Base-by-base conservation (phyloP, 164 flowering plant species). In the Stephania cephalantha region DNA sequence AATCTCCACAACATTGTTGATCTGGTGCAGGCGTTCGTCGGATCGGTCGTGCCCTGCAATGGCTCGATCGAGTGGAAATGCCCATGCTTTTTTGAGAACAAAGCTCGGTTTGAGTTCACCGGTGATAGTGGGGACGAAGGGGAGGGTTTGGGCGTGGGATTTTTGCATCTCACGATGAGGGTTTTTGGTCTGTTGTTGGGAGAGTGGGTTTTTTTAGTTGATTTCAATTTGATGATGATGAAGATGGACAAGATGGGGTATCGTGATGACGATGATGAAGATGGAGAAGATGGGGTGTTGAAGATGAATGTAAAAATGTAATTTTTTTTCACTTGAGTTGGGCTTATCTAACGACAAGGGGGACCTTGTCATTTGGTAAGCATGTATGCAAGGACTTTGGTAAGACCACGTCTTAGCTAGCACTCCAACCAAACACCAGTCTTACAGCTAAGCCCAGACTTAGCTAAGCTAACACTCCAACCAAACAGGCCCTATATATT, bases 1-100 rank as follows among this genome's bases (percentile, higher is more conserved):
- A 91, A 78, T 70, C 50, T 96, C 20, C 97, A 92, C 84, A 87
- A 87, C 58, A 94, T 97, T 20, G 92, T 92, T 66, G 98, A 93
- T 84, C 83, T 96, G 81, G 58, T 94, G 82, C 99, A 98, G 13
- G 69, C 81, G 55, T 96, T 83, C 73, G 90, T 96, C 18, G 99
- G 97, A 1, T 86, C 98, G 7, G 88, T 94, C 63, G 29, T 89
- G n/a, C 97, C 98, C 0, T 46, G 74, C 45, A 90, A 86, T 75
- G 90, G 87, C 1, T 76, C 93, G 0, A 76, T 89, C 72, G 61
- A 75, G 75, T 96, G 99, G 99, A 89, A 92, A 76, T 98, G 99
- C 1, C 86, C 99, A 69, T 96, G 99, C 86, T 96, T 96, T 81
- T 72, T 50, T 48, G 92, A 82, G 6, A 96, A 90, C 74, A 83